Evolutionary conservation across 345 rosid genomes (phyloP), one percentile per base, ranked within the genome.

Genomic region (Jatropha curcas): DNA sequence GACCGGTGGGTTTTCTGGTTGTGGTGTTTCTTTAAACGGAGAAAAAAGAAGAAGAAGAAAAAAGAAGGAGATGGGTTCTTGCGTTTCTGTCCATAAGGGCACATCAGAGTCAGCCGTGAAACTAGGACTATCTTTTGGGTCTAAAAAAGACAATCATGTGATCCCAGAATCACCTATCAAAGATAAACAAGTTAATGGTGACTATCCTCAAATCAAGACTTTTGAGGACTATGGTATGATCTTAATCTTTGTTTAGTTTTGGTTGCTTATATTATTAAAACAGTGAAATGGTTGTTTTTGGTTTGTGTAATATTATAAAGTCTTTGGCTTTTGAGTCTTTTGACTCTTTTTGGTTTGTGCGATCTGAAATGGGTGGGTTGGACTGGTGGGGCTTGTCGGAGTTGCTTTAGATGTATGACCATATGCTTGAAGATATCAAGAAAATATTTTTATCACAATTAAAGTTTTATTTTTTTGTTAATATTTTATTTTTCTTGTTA

Each of bases 61-160:
- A n/a, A n/a, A n/a, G n/a, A n/a, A n/a, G 5, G 62, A 62, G 60
- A 71, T 88, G 92, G 92, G 92, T 80, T 80, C 84, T 24, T 88
- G 84, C 67, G 87, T 71, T 24, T 64, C 89, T 6, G 74, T 81
- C 35, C 82, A 76, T 67, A 71, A 75, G 72, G 79, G 45, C 50
- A 24, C 83, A 30, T 43, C 67, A 20, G 77, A 74, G 43, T 81
- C 88, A 2, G 73, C 84, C 76, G 71, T 78, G 77, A 81, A 80
- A 70, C 52, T 79, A 19, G 68, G 77, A 14, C 24, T 80, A 33
- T 73, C 84, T 7, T 81, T 82, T 59, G 69, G 69, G 50, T 72
- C 83, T 14, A 77, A 77, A 71, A 74, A 72, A 2, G 85, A 74
- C 24, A 74, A 67, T 59, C 80, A 73, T 52, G 68, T 34, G 70